Base-by-base conservation (phyloP, 305 asterid genomes). In the Fraxinus ornus region DNA sequence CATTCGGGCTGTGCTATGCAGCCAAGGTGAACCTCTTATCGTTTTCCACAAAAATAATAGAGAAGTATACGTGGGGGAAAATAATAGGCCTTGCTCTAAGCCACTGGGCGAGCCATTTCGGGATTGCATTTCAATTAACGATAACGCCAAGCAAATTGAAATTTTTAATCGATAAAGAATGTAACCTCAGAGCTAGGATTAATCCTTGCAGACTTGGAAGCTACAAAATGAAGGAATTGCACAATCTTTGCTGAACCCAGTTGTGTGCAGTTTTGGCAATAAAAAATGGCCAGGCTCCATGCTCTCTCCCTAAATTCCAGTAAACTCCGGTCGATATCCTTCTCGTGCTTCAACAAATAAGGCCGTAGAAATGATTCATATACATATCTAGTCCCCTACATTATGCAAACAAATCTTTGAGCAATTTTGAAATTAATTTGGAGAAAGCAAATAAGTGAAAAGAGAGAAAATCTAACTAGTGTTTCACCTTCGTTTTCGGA, bases 181-280 rank as follows among this genome's bases (percentile, higher is more conserved):
- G 44, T n/a, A 37, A 92, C 95, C 95, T 91, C 81, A 21, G 84
- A 60, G 80, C 47, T 86, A 57, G 90, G 85, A 0, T 83, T 35
- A 28, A 41, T 76, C 74, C 78, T 87, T 62, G 87, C 89, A 41
- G 89, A 49, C 2, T 85, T 89, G 75, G 97, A 60, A 78, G 91
- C 81, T 3, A 91, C 79, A 78, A 47, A 88, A 3, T 95, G 91
- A 35, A 95, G 88, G 85, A 90, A 79, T 55, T 93, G 88, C 76
- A 94, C 90, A 83, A 94, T 87, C 79, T 89, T 89, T 1, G 92
- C 78, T 62, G 94, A 94, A 0, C 98, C 95, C 66, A 92, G 86
- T 47, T 94, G 92, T 0, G 98, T 91, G 90, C 95, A 92, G 78
- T 95, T 94, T 8, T 90, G 89, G 92, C 95, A 92, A n/a, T 93